Evolutionary conservation across 441 rosid species (phyloP).

Genomic region (Bocquillonia castaneifolia): DNA sequence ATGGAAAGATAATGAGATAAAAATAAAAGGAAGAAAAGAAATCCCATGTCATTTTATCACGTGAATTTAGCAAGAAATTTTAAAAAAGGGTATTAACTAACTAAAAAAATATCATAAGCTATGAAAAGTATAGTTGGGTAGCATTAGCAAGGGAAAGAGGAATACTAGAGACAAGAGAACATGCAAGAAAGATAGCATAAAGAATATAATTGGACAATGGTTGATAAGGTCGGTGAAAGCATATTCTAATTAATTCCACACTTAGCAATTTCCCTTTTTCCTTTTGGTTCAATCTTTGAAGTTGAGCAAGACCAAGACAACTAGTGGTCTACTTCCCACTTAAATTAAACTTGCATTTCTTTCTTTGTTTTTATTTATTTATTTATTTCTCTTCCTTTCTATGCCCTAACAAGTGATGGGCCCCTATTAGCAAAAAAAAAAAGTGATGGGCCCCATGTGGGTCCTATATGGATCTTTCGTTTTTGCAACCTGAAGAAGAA

Average conservation of each 20-base stretch:
- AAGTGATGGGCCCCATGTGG: not conserved
- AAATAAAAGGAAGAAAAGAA: no score
- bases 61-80: no score
- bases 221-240: conserved; percentile 49
- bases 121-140: not conserved
- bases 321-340: not conserved
- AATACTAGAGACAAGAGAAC: conserved; percentile 25
- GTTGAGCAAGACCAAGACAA: not conserved
- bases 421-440: not conserved
- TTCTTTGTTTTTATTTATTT: not conserved
- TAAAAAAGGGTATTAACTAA: no score
- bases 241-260: not conserved
- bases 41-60: no score
- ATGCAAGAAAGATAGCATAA: conserved; percentile 17
- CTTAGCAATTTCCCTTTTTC: not conserved
- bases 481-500: conserved; percentile 13
- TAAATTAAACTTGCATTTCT: not conserved
- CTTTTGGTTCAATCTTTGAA: not conserved
- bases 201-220: conserved; percentile 27
- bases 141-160: not conserved
- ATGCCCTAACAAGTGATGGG: no score
- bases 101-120: no score
- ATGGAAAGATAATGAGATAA: no score
- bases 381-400: no score
- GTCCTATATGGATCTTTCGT: not conserved